These are phyloP conservation scores for Leccinum fuscescens DNA, from an alignment of 1,284 basidiomycete genomes.

Conservation along the genomic window DNA sequence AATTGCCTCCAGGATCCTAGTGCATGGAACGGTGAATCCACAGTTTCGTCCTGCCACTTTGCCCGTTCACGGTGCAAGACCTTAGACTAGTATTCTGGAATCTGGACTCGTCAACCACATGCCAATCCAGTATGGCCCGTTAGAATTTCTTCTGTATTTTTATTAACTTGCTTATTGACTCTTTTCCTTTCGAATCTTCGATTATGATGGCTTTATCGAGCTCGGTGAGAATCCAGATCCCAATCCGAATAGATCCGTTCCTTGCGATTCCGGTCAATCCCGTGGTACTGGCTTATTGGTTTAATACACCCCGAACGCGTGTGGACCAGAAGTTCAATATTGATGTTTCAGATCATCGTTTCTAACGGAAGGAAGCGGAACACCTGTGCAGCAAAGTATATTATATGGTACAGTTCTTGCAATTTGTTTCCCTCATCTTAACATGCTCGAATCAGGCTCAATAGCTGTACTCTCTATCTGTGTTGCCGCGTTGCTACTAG, in stretches of 20 bases:
- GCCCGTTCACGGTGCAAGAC: no score
- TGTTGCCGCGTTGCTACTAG: slow-evolving; percentile 4
- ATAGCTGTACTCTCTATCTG: slow-evolving; percentile 7
- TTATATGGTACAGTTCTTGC: background rate
- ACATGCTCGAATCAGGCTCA: slow-evolving; percentile 1
- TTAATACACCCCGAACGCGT: background rate
- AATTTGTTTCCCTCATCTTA: background rate
- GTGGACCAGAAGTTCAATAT: background rate
- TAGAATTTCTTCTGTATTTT: no score
- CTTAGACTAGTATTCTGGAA: no score
- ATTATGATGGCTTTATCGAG: background rate
- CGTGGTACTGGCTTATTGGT: background rate
- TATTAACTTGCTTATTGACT: no score
- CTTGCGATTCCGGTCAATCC: background rate
- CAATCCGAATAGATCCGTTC: background rate
- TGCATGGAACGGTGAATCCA: no score
- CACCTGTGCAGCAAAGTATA: no score
- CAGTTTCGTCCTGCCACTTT: no score
- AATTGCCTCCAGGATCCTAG: no score
- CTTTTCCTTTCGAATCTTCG: slow-evolving; percentile 1
- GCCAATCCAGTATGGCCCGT: no score
- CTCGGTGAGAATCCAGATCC: no score
- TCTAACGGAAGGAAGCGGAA: no score
- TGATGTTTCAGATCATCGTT: background rate
- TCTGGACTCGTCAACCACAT: no score